Evolutionary conservation across 371 early-diverging fungal species (phyloP), one percentile per base, ranked within the genome.

Genomic region (Conidiobolus incongruus): DNA sequence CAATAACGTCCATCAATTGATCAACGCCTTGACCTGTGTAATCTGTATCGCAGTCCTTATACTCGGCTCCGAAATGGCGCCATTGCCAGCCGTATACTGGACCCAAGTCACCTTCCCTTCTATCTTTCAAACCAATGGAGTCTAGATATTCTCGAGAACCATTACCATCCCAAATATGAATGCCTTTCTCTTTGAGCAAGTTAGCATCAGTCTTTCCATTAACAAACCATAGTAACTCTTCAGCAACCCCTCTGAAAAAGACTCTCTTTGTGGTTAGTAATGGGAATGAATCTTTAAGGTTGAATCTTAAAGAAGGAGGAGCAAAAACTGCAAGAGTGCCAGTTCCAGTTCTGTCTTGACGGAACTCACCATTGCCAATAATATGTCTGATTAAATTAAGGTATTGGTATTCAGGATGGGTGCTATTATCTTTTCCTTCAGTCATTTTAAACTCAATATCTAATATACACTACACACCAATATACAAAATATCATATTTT

Each of bases 21-120:
- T 99, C 99, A 6, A 92, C 71, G 6, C 99, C 99, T 55, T 86
- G 61, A 2, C 88, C 89, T 0, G 78, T 67, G 49, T 99, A 99
- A 51, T 91, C 85, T 1, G 75, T 72, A 49, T 89, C 77, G 29
- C 81, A 81, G 38, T 78, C 81, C 21, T 60, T 52, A 54, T 99
- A 99, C 45, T 77, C 60, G 0, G 99, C 99, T 0, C 99, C 99
- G 69, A 96, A 99, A 56, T 98, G 96, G 32, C 99, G 66, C 99
- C 99, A 99, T 56, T 99, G 99, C 59, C 92, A 99, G 6, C 99
- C 99, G 52, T 99, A 99, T 23, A 99, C 87, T 1, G 99, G 99
- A 0, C 99, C 99, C 19, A 99, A 60, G 50, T 98, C 99, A 16
- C 96, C 95, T 44, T 78, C 86, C 44, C 74, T 68, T 29, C 83